Percentiles rank a stretch among this genome's conserved stretches.
Evolutionary conservation across 345 rosid genomes (phyloP).

Genomic region (Aurinia saxatilis): DNA sequence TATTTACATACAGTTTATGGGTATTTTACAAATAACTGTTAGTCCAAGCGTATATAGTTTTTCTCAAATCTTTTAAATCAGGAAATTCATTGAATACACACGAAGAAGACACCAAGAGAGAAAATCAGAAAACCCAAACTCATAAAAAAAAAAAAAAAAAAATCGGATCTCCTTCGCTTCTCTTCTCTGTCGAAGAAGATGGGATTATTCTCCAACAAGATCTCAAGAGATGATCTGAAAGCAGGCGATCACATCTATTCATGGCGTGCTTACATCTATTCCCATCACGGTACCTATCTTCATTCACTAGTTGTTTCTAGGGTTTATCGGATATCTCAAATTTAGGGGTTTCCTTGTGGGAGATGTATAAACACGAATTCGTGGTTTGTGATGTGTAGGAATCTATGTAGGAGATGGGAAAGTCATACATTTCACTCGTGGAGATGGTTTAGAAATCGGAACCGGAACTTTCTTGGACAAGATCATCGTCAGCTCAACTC

Average conservation of each 20-base stretch:
- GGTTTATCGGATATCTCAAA: background rate
- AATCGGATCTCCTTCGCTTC: too few species aligned
- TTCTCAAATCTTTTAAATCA: too few species aligned
- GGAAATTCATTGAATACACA: too few species aligned
- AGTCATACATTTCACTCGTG: constrained; percentile 81
- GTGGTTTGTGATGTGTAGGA: constrained; percentile 33
- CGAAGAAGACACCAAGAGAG: too few species aligned
- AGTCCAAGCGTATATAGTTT: too few species aligned
- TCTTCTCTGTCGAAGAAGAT: constrained; percentile 33
- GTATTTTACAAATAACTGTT: too few species aligned
- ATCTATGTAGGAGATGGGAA: constrained; percentile 60
- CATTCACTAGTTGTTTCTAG: background rate
- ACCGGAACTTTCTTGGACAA: constrained; percentile 67
- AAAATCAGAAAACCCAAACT: too few species aligned
- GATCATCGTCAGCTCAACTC: constrained; percentile 42
- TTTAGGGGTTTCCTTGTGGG: background rate
- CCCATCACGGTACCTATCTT: constrained; percentile 54
- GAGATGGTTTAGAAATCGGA: constrained; percentile 60
- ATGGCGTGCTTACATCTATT: constrained; percentile 68
- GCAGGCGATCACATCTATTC: constrained; percentile 83
- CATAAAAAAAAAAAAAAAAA: too few species aligned
- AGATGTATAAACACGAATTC: too few species aligned
- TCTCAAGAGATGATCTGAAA: constrained; percentile 43
- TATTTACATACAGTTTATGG: too few species aligned
- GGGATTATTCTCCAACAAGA: constrained; percentile 56